A percentile compares a stretch with the other conserved stretches of the same genome.
phyloP scores from a whole-genome alignment of 192 early-diverging fungal species.

The Coemansia erecta region DNA sequence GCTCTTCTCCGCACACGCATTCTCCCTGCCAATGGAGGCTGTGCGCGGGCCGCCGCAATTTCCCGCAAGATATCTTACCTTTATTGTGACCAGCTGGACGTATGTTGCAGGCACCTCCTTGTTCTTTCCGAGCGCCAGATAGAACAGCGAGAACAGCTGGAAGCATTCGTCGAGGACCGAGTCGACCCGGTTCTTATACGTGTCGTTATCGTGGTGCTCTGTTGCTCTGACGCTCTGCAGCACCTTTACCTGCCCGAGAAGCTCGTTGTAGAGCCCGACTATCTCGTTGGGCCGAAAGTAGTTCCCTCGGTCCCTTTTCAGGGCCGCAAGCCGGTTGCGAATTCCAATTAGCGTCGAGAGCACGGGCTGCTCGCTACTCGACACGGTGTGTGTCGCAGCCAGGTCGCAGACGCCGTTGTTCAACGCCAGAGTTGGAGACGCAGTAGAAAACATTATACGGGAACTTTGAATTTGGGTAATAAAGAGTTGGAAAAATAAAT shows the following conservation, averaged over 20 bases:
- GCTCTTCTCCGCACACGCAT: background rate
- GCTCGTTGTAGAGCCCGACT: slow-evolving; percentile 62
- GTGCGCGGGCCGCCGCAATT: background rate
- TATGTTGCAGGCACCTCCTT: slow-evolving; percentile 75
- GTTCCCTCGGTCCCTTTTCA: slow-evolving; percentile 72
- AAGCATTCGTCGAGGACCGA: slow-evolving; percentile 73
- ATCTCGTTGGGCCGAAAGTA: slow-evolving; percentile 67
- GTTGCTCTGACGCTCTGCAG: slow-evolving; percentile 49
- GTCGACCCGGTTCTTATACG: slow-evolving; percentile 62
- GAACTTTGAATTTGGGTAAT: background rate
- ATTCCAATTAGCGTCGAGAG: slow-evolving; percentile 66
- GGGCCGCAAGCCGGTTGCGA: slow-evolving; percentile 66
- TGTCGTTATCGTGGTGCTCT: slow-evolving; percentile 55
- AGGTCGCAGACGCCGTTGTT: slow-evolving; percentile 6
- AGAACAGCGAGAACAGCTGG: slow-evolving; percentile 74
- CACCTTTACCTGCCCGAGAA: slow-evolving; percentile 48
- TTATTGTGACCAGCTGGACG: slow-evolving; percentile 73
- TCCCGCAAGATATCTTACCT: slow-evolving; percentile 29
- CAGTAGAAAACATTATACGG: slow-evolving; percentile 37
- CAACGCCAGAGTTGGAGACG: slow-evolving; percentile 4
- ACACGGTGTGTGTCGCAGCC: slow-evolving; percentile 26
- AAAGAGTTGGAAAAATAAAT: background rate
- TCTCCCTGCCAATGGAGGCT: background rate
- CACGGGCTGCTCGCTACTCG: slow-evolving; percentile 58
- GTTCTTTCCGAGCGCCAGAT: slow-evolving; percentile 72